phyloP scores from a whole-genome alignment of 1,284 basidiomycete species.

The Afroboletus lepidellus region DNA sequence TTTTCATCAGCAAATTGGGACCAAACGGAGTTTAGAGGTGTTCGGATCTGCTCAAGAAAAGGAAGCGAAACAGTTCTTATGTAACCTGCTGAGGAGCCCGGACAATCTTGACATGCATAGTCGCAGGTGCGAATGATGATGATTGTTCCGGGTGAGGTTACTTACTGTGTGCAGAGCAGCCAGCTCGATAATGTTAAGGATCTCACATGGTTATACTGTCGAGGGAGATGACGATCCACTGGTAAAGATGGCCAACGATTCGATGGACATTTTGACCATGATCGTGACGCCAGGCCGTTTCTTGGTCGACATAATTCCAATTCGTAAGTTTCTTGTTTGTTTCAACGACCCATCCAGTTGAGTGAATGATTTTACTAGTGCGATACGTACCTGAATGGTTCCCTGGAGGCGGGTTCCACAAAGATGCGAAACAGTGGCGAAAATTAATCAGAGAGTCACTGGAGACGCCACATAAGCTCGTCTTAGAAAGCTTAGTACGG shows the following conservation, averaged over 20 bases:
- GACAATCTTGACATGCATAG: neutral
- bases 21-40: slow-evolving; percentile 8
- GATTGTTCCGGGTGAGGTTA: neutral
- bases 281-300: slow-evolving; percentile 21
- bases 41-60: slow-evolving; percentile 17
- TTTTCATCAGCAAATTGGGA: slow-evolving; percentile 25
- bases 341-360: too few species aligned
- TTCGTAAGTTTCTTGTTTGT: slow-evolving; percentile 18
- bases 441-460: slow-evolving; percentile 32
- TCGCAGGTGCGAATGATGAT: neutral
- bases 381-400: slow-evolving; percentile 45
- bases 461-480: slow-evolving; percentile 38
- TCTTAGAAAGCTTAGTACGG: slow-evolving; percentile 40
- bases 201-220: slow-evolving; percentile 23
- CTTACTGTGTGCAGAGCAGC: neutral
- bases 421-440: slow-evolving; percentile 38
- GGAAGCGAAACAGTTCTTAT: slow-evolving; percentile 19
- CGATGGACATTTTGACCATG: slow-evolving; percentile 12
- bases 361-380: slow-evolving; percentile 23
- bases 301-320: slow-evolving; percentile 28
- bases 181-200: slow-evolving; percentile 11
- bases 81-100: slow-evolving; percentile 14
- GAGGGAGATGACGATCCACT: slow-evolving; percentile 6
- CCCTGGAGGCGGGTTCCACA: slow-evolving; percentile 46
- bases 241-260: slow-evolving; percentile 22